Evolutionary conservation across 441 rosid species (phyloP).

Genomic region (Croton laevigatus): DNA sequence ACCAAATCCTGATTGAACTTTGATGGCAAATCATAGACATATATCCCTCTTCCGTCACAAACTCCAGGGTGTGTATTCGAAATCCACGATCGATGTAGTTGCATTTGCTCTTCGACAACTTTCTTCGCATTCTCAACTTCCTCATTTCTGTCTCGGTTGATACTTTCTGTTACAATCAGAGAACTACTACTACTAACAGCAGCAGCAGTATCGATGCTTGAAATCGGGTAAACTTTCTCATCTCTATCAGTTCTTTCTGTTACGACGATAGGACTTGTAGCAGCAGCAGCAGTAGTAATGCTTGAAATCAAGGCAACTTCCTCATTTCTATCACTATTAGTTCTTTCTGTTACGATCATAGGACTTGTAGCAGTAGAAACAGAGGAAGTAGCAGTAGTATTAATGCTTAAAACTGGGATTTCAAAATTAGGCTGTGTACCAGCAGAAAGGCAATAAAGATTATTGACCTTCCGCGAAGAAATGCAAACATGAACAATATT

Average conservation of each 20-base stretch:
- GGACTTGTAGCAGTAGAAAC: background rate
- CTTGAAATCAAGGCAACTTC: no score
- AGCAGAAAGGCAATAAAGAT: conserved; percentile 78
- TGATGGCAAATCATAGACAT: conserved; percentile 70
- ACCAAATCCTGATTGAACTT: conserved; percentile 77
- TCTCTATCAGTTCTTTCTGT: no score
- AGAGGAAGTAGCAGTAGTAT: conserved; percentile 12
- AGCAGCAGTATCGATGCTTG: no score
- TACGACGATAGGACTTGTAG: no score
- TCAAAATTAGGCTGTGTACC: conserved; percentile 58
- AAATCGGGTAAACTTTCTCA: no score
- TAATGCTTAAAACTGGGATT: conserved; percentile 34
- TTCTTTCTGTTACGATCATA: no score
- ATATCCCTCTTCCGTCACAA: conserved; percentile 62
- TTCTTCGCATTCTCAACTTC: conserved; percentile 44
- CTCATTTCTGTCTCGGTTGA: conserved; percentile 20
- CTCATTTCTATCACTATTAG: no score
- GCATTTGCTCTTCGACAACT: conserved; percentile 42
- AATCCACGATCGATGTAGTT: conserved; percentile 65
- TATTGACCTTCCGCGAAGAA: conserved; percentile 72
- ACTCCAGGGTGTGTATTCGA: conserved; percentile 23
- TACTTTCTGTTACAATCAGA: conserved; percentile 11
- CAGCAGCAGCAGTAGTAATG: no score
- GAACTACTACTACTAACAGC: no score
- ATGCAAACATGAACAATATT: conserved; percentile 66